These are phyloP conservation scores for Pelargonium cotyledonis DNA, from an alignment of 441 rosid species.

Conservation along the genomic window DNA sequence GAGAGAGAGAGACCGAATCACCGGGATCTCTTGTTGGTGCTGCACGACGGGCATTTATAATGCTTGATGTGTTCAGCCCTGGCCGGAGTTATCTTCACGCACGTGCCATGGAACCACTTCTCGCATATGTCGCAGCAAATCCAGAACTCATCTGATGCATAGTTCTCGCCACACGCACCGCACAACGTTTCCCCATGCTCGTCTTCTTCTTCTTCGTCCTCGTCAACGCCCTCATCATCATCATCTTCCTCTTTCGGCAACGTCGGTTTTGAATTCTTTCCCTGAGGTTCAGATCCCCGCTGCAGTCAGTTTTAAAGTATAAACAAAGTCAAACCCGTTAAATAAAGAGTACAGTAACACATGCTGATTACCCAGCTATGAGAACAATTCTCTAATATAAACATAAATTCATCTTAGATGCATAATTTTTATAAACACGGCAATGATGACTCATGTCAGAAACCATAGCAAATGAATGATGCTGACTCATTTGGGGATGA, in stretches of 20 bases:
- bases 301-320: slow-evolving; percentile 34
- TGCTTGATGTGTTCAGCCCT: slow-evolving; percentile 94
- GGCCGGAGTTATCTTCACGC: slow-evolving; percentile 98
- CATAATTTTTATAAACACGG: too few relatives aligned
- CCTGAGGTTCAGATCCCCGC: slow-evolving; percentile 46
- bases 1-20: not conserved
- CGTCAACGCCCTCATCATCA: slow-evolving; percentile 59
- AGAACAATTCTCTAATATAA: too few relatives aligned
- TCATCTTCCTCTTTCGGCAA: slow-evolving; percentile 59
- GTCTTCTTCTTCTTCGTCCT: slow-evolving; percentile 55
- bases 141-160: slow-evolving; percentile 86
- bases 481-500: too few relatives aligned
- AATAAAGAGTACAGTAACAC: too few relatives aligned
- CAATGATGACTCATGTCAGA: too few relatives aligned
- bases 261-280: slow-evolving; percentile 44
- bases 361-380: too few relatives aligned
- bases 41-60: slow-evolving; percentile 62
- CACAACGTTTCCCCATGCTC: slow-evolving; percentile 84
- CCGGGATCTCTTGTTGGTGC: slow-evolving; percentile 77
- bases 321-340: not conserved
- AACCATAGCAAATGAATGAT: too few relatives aligned
- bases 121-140: slow-evolving; percentile 87
- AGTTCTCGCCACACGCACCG: slow-evolving; percentile 89
- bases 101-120: slow-evolving; percentile 92
- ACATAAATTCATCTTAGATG: too few relatives aligned